These are phyloP conservation scores for Candida sphagnicola DNA, from an alignment of 805 yeast genomes.

Conservation along the genomic window DNA sequence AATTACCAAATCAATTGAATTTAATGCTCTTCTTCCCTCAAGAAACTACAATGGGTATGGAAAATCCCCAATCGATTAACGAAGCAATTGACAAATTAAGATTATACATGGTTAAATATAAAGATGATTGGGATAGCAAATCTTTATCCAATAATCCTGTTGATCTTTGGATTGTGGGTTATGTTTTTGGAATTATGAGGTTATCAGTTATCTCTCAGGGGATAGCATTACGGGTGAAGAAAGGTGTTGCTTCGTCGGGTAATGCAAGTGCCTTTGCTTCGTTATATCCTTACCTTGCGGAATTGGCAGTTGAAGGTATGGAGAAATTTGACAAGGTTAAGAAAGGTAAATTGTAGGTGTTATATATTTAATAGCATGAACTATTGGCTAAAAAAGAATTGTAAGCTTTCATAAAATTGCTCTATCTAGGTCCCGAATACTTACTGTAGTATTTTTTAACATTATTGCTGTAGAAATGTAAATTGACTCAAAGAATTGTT, in stretches of 20 bases:
- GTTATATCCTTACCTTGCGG: slow-evolving; percentile 28
- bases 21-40: slow-evolving; percentile 21
- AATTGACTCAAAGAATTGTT: no score
- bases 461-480: no score
- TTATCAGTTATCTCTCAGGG: slow-evolving; percentile 60
- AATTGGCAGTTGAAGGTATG: slow-evolving; percentile 23
- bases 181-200: slow-evolving; percentile 52
- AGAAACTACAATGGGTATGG: slow-evolving; percentile 28
- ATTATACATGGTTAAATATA: slow-evolving; percentile 21
- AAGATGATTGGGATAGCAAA: slow-evolving; percentile 25
- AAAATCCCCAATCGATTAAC: slow-evolving; percentile 17
- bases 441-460: no score
- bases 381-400: no score
- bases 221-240: slow-evolving; percentile 49
- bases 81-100: slow-evolving; percentile 13
- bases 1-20: slow-evolving; percentile 38
- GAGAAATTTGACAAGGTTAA: slow-evolving; percentile 6
- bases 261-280: slow-evolving; percentile 40
- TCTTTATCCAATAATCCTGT: slow-evolving; percentile 41
- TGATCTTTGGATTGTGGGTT: slow-evolving; percentile 48
- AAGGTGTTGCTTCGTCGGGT: slow-evolving; percentile 53
- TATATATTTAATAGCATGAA: no score
- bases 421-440: no score
- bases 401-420: no score
- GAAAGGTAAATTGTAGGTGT: no score